Conservation (phyloP, 768 basidiomycete genomes). For the Termitomyces sp. region DNA sequence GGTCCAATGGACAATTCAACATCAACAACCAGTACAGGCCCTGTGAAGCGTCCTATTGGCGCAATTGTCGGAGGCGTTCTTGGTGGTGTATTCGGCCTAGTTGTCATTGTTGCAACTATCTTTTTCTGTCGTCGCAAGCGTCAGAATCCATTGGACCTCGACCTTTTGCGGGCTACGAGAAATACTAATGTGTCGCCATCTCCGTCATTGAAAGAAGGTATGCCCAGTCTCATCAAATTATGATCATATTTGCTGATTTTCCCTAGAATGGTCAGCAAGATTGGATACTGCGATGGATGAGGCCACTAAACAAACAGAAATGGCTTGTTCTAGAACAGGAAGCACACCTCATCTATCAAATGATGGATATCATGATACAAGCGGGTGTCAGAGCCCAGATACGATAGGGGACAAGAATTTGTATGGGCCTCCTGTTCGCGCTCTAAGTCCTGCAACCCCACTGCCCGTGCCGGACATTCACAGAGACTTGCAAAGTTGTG, state of each 20-base stretch:
- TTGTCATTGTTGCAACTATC: not conserved
- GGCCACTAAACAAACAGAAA: conserved; percentile 9
- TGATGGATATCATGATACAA: not conserved
- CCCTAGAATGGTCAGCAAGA: conserved; percentile 6
- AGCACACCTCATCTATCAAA: not conserved
- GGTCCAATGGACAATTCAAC: not conserved
- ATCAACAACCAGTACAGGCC: not conserved
- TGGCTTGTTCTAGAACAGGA: conserved; percentile 2
- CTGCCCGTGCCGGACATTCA: not conserved
- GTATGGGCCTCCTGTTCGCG: not conserved
- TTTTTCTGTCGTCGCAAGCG: conserved; percentile 3
- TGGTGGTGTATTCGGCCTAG: not conserved
- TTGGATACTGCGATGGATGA: conserved; percentile 7
- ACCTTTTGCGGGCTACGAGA: not conserved
- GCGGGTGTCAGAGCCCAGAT: conserved; percentile 6
- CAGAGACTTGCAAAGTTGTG: not conserved
- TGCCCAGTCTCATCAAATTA: not conserved
- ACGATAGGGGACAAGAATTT: not conserved
- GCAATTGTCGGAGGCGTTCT: conserved; percentile 9
- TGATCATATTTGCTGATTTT: not conserved
- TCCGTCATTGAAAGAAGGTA: conserved; percentile 7
- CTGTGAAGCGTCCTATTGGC: not conserved
- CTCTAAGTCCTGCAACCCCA: no score
- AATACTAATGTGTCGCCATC: not conserved
- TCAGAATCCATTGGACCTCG: not conserved